These are phyloP conservation scores for Daedaleopsis sinensis DNA, from an alignment of 768 basidiomycete genomes.

Conservation along the genomic window DNA sequence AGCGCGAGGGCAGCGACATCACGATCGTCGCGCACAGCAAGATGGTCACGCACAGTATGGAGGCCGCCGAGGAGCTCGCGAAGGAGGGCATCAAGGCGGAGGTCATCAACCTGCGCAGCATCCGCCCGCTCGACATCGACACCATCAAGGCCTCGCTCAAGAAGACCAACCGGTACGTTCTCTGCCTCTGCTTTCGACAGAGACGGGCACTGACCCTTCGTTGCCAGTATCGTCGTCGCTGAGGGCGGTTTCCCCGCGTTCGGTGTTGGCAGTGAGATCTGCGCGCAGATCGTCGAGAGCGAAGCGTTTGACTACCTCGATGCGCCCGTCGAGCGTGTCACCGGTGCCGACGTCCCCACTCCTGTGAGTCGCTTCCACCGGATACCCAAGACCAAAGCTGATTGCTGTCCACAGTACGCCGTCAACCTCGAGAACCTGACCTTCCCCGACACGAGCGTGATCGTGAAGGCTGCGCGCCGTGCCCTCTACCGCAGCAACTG, in stretches of 20 bases:
- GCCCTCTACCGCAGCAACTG: conserved; percentile 88
- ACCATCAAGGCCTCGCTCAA: conserved; percentile 97
- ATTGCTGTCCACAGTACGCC: conserved; percentile 66
- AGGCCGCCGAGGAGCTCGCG: conserved; percentile 90
- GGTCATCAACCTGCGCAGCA: conserved; percentile 95
- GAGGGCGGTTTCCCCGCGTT: conserved; percentile 99
- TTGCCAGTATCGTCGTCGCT: conserved; percentile 78
- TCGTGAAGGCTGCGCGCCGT: conserved; percentile 95
- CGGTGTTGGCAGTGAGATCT: conserved; percentile 98
- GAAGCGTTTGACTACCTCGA: conserved; percentile 99
- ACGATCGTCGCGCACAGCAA: conserved; percentile 98
- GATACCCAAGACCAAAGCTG: conserved; percentile 6
- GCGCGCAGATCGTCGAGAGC: conserved; percentile 96
- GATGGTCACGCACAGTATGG: conserved; percentile 94
- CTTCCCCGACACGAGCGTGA: conserved; percentile 91
- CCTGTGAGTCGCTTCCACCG: conserved; percentile 60
- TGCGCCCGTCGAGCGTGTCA: conserved; percentile 96
- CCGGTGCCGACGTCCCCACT: conserved; percentile 97
- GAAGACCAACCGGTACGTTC: conserved; percentile 89
- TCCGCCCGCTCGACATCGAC: conserved; percentile 96
- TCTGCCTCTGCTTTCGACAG: neutral
- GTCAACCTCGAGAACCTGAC: conserved; percentile 85
- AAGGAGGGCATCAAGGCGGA: conserved; percentile 98
- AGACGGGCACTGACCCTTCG: neutral
- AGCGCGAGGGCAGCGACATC: conserved; percentile 89